Evolutionary conservation across 805 yeast species (phyloP).

Genomic region (Candida argentea): DNA sequence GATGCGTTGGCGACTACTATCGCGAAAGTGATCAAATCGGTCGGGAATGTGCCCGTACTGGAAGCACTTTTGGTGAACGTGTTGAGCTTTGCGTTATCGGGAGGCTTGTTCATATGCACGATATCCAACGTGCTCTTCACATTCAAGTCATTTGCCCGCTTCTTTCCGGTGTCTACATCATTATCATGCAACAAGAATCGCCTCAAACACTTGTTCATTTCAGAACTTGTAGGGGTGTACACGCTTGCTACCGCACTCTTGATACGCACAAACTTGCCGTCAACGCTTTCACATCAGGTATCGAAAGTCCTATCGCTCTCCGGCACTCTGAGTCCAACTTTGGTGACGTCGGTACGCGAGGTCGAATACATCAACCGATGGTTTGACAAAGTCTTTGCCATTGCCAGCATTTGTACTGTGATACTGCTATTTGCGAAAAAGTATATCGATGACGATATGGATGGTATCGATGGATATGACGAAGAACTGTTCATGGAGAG

Average conservation of each 20-base stretch:
- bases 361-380: conserved; percentile 39
- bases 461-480: conserved; percentile 13
- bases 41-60: conserved; percentile 17
- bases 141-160: conserved; percentile 38
- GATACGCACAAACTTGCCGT: conserved; percentile 38
- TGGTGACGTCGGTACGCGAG: conserved; percentile 18
- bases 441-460: conserved; percentile 9
- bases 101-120: conserved; percentile 50
- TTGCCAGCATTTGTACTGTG: conserved; percentile 28
- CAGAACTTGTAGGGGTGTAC: conserved; percentile 41
- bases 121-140: conserved; percentile 57
- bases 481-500: conserved; percentile 25
- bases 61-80: conserved; percentile 34
- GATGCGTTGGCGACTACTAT: conserved; percentile 43
- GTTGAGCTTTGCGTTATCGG: conserved; percentile 43
- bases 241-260: conserved; percentile 42
- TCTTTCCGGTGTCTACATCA: conserved; percentile 9
- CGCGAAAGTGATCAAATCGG: conserved; percentile 26
- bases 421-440: conserved; percentile 13
- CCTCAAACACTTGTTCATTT: conserved; percentile 28
- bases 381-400: conserved; percentile 43
- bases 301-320: conserved; percentile 28
- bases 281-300: conserved; percentile 31
- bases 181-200: conserved; percentile 13
- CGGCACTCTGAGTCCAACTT: conserved; percentile 14